phyloP scores from a whole-genome alignment of 2,329 filamentous ascomycete genomes.

The Cucurbitaria berberidis region DNA sequence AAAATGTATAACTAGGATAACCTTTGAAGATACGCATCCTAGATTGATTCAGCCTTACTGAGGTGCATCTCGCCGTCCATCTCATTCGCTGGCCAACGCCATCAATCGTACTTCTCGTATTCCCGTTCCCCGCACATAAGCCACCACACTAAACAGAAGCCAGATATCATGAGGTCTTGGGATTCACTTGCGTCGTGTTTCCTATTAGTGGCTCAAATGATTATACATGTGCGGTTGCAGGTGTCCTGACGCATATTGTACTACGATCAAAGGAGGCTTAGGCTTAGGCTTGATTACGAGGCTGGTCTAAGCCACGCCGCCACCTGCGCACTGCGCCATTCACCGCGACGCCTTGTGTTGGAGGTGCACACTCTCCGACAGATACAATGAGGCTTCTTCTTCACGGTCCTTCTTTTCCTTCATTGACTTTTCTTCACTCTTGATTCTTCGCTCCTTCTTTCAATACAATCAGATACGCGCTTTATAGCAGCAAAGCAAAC shows the following conservation, averaged over 20 bases:
- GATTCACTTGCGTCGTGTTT: not conserved
- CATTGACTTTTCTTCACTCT: not conserved
- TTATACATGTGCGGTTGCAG: not conserved
- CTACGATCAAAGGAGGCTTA: not conserved
- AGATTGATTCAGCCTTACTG: slow-evolving; percentile 9
- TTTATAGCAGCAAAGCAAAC: not conserved
- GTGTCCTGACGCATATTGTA: not conserved
- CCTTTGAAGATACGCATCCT: not conserved
- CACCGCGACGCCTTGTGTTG: slow-evolving; percentile 1
- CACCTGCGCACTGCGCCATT: slow-evolving; percentile 12
- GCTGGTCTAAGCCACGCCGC: slow-evolving; percentile 14
- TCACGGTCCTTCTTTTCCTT: not conserved
- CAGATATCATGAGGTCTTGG: not conserved
- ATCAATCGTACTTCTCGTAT: not conserved
- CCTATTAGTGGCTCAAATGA: not conserved
- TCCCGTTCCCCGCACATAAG: not conserved
- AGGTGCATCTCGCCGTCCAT: not conserved
- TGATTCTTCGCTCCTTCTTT: not conserved
- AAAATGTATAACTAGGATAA: not conserved
- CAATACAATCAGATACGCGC: not conserved
- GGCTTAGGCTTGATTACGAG: slow-evolving; percentile 2
- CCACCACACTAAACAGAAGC: not conserved
- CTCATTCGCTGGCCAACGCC: not conserved
- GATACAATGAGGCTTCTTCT: not conserved
- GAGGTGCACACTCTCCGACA: not conserved